phyloP scores from a whole-genome alignment of 805 yeast species.

The Geotrichum ghanense region DNA sequence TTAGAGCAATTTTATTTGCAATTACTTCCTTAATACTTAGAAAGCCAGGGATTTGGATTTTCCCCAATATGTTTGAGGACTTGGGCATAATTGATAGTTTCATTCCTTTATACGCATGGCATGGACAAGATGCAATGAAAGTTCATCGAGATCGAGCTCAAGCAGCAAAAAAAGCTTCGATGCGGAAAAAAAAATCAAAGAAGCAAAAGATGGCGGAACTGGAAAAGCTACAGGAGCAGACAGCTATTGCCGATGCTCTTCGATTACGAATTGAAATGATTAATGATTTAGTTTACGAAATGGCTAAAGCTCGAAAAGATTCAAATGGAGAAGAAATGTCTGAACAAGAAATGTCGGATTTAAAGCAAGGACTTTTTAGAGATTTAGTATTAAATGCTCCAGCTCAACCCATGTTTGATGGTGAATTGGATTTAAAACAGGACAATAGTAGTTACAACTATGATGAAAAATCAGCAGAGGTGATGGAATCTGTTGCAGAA shows the following conservation, averaged over 20 bases:
- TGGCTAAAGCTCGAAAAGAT: neutral
- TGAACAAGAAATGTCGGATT: neutral
- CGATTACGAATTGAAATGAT: neutral
- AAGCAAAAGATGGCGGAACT: neutral
- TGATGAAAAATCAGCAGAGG: neutral
- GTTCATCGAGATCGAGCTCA: neutral
- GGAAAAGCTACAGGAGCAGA: neutral
- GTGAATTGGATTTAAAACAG: too few species aligned
- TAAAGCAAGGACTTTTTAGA: neutral
- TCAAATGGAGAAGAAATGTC: neutral
- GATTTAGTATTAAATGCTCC: neutral
- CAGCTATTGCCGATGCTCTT: neutral
- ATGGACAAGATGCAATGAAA: constrained; percentile 26
- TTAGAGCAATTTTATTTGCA: constrained; percentile 57
- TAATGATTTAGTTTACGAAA: neutral
- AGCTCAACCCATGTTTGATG: neutral
- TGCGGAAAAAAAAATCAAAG: neutral
- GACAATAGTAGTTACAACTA: too few species aligned
- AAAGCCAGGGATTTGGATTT: constrained; percentile 80
- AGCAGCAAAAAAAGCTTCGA: neutral
- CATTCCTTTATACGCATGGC: constrained; percentile 78
- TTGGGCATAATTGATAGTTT: constrained; percentile 91
- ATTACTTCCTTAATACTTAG: constrained; percentile 41
- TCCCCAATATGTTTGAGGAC: constrained; percentile 92
- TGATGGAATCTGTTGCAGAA: neutral